These are phyloP conservation scores for Ophiosphaerella korrae DNA, from an alignment of 2,329 filamentous ascomycete species.

Conservation along the genomic window DNA sequence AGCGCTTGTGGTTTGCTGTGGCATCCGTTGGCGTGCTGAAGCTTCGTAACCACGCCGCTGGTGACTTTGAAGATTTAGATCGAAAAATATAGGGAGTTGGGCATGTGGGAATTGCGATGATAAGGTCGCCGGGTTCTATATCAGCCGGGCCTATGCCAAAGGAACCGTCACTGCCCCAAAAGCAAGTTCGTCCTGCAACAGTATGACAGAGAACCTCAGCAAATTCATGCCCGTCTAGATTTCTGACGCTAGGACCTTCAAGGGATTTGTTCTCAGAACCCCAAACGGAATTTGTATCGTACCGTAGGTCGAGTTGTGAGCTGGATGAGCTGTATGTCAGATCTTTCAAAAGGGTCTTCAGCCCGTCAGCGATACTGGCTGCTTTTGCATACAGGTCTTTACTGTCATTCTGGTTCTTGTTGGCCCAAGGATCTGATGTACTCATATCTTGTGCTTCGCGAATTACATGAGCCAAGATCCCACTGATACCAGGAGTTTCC, in stretches of 20 bases:
- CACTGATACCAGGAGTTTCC: neutral
- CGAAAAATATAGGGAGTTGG: neutral
- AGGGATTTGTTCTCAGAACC: neutral
- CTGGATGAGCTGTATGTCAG: neutral
- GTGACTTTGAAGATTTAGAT: neutral
- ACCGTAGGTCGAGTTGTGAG: neutral
- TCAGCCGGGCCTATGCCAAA: conserved; percentile 2
- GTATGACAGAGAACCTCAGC: neutral
- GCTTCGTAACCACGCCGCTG: neutral
- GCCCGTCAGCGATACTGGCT: neutral
- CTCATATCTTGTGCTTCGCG: neutral
- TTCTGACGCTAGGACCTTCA: neutral
- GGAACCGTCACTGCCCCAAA: neutral
- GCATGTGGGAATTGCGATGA: conserved; percentile 1
- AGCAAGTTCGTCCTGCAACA: conserved; percentile 1
- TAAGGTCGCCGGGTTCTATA: neutral
- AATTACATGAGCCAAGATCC: neutral
- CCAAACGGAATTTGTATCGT: neutral
- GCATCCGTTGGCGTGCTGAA: neutral
- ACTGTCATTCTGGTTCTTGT: neutral
- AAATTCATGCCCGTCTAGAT: neutral
- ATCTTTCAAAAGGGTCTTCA: neutral
- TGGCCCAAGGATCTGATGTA: neutral
- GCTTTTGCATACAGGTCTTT: neutral
- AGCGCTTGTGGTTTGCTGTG: neutral